phyloP scores from a whole-genome alignment of 306 rosid genomes.

The Castanospermum australe region DNA sequence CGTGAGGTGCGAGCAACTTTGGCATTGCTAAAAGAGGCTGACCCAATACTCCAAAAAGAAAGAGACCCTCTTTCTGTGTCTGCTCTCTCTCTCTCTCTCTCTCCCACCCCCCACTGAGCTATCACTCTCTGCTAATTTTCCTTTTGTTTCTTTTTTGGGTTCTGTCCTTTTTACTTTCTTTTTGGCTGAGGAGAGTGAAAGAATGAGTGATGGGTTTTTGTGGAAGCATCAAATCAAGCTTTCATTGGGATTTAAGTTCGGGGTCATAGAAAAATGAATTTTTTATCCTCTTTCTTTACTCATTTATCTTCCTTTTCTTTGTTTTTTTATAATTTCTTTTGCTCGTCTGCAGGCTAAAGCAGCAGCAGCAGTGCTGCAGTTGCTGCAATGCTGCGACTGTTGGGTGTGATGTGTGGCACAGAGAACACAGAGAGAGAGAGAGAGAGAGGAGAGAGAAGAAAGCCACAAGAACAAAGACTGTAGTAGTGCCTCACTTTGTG shows the following conservation, averaged over 20 bases:
- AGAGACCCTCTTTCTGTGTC: slow-evolving; percentile 35
- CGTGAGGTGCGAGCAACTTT: slow-evolving; percentile 42
- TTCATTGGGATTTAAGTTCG: slow-evolving; percentile 29
- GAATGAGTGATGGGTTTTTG: slow-evolving; percentile 38
- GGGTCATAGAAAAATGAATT: slow-evolving; percentile 28
- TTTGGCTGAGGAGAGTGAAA: slow-evolving; percentile 22
- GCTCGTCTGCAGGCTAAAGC: slow-evolving; percentile 45
- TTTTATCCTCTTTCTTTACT: slow-evolving; percentile 1
- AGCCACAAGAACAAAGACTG: slow-evolving; percentile 28
- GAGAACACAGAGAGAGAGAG: slow-evolving; percentile 32
- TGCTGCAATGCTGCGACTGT: slow-evolving; percentile 77
- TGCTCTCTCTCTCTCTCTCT: slow-evolving; percentile 14
- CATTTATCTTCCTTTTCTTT: neutral
- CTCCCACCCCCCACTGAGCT: slow-evolving; percentile 14
- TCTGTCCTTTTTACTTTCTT: slow-evolving; percentile 33
- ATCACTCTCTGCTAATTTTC: slow-evolving; percentile 36
- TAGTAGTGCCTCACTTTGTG: slow-evolving; percentile 30
- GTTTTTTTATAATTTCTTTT: neutral
- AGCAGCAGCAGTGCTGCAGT: slow-evolving; percentile 62
- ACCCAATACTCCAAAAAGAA: slow-evolving; percentile 54
- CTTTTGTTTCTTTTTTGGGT: slow-evolving; percentile 38
- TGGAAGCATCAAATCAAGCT: slow-evolving; percentile 60
- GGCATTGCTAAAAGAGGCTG: slow-evolving; percentile 73
- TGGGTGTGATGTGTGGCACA: slow-evolving; percentile 88
- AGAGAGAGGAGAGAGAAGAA: neutral